Evolutionary conservation across 2,329 filamentous ascomycete genomes (phyloP), one percentile per base, ranked within the genome.

Genomic region (Colletotrichum gloeosporioides): DNA sequence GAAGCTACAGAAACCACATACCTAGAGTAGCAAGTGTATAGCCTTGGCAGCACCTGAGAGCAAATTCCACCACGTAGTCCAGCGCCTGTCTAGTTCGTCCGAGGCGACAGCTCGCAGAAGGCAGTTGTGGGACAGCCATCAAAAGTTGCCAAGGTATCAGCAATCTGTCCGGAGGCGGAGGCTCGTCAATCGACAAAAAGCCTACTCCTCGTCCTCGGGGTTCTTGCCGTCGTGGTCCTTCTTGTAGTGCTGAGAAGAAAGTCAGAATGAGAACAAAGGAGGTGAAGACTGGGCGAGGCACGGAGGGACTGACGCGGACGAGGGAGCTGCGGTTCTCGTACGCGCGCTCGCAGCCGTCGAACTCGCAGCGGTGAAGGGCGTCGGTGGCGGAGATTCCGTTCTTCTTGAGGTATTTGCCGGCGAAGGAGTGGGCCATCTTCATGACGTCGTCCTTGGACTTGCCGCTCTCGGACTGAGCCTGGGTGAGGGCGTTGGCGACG

Each of bases 1-100:
- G 0, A 13, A 13, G 44, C 0, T 2, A 22, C 6, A 3, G n/a
- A 2, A 7, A 13, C 0, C 9, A 0, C 57, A 18, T 32, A 61
- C 29, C 25, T n/a, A n/a, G 2, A 6, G 16, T 7, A 31, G 16
- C 6, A 61, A 32, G 16, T 13, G 27, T 16, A n/a, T 3, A 61
- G 57, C 9, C 6, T 18, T 12, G 12, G 27, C 7, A n/a, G 16
- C 6, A 22, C n/a, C 44, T 4, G 44, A 53, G 44, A 53, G 6
- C 0, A 22, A 7, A 22, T 4, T 3, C 44, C 12, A 22, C 10
- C 44, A 13, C n/a, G 44, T 53, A 53, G 18, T n/a, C 6, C n/a
- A 22, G 1, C n/a, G n/a, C 44, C 10, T 22, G 10, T 22, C 44
- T 2, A n/a, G 3, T 22, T 22, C 44, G 6, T 53, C n/a, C n/a